Percentiles rank a stretch among this genome's conserved stretches.
Evolutionary conservation across 805 yeast species (phyloP).

Genomic region (Candida verbasci): DNA sequence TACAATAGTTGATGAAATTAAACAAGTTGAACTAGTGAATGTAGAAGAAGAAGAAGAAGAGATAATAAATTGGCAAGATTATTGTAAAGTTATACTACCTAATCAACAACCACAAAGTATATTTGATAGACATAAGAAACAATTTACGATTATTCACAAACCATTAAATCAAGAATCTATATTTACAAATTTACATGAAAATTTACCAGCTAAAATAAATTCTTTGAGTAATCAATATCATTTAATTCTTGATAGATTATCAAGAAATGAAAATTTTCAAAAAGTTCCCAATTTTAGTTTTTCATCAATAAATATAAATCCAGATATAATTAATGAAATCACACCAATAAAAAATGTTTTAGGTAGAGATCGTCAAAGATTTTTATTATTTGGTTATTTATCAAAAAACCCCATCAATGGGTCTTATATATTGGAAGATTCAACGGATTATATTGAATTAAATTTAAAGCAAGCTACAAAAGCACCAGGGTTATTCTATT

Average conservation of each 20-base stretch:
- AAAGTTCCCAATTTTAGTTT: conserved; percentile 40
- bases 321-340: conserved; percentile 30
- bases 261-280: conserved; percentile 74
- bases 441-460: conserved; percentile 67
- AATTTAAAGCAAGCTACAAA: conserved; percentile 60
- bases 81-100: conserved; percentile 62
- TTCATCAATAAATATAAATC: conserved; percentile 35
- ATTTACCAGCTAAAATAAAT: conserved; percentile 24
- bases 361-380: conserved; percentile 77
- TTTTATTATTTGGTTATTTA: conserved; percentile 74
- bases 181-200: conserved; percentile 11
- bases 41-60: conserved; percentile 18
- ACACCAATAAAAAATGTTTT: conserved; percentile 78
- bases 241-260: conserved; percentile 62
- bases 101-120: conserved; percentile 58
- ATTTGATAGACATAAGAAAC: conserved; percentile 60
- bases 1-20: conserved; percentile 20
- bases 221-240: conserved; percentile 54
- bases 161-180: conserved; percentile 4
- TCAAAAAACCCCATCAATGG: conserved; percentile 61
- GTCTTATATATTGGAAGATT: conserved; percentile 74
- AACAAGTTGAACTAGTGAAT: too few species aligned
- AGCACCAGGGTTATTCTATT: conserved; percentile 60
- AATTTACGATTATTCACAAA: conserved; percentile 42
- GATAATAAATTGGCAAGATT: conserved; percentile 64